These are phyloP conservation scores for Trichoderma endophyticum DNA, from an alignment of 2,329 filamentous ascomycete genomes.

Conservation along the genomic window DNA sequence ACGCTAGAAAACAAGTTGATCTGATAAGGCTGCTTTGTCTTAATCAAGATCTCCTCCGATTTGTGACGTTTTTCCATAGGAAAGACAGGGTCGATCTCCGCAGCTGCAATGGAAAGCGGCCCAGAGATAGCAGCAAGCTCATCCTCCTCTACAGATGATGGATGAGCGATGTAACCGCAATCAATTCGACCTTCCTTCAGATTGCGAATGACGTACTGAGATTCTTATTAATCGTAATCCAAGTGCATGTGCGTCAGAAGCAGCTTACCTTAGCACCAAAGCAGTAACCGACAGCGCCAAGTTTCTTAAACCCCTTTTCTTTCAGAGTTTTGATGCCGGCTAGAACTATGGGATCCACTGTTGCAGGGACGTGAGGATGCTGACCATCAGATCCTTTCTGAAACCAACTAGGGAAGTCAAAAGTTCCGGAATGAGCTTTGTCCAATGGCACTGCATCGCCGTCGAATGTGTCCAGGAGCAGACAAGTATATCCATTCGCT, in stretches of 20 bases:
- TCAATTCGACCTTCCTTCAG: conserved; percentile 56
- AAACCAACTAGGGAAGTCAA: conserved; percentile 33
- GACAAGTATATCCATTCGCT: conserved; percentile 30
- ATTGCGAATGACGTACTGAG: conserved; percentile 64
- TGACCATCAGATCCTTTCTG: conserved; percentile 41
- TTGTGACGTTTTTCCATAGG: conserved; percentile 60
- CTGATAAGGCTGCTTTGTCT: conserved; percentile 63
- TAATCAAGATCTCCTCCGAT: conserved; percentile 58
- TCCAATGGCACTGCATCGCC: conserved; percentile 25
- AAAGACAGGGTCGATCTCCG: conserved; percentile 65
- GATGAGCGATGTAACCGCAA: conserved; percentile 72
- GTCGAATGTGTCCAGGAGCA: conserved; percentile 34
- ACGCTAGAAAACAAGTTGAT: conserved; percentile 72
- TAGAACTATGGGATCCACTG: conserved; percentile 31
- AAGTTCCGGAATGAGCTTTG: conserved; percentile 38
- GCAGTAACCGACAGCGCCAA: conserved; percentile 70
- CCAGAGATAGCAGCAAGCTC: conserved; percentile 65
- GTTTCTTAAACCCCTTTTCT: conserved; percentile 52
- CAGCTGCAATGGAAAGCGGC: conserved; percentile 64
- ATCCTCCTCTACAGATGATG: conserved; percentile 66
- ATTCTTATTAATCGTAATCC: too few species aligned
- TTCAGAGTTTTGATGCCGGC: conserved; percentile 51
- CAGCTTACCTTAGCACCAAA: conserved; percentile 64
- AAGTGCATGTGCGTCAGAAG: too few species aligned
- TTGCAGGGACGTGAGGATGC: conserved; percentile 36